A percentile compares a stretch with the other conserved stretches of the same genome.
These are phyloP conservation scores for Backusella circina DNA, from an alignment of 192 early-diverging fungal species.

Conservation along the genomic window DNA sequence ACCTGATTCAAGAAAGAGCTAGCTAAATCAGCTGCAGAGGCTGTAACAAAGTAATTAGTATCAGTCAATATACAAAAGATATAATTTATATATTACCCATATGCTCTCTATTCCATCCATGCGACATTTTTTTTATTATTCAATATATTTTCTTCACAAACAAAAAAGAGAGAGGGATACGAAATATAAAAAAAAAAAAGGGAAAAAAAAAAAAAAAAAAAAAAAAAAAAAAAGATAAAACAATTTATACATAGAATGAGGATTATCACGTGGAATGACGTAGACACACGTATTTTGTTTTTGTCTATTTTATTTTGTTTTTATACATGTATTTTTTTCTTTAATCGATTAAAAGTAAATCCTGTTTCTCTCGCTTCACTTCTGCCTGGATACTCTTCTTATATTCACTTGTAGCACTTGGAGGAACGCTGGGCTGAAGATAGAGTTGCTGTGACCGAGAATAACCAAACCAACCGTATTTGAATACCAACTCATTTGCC, in stretches of 20 bases:
- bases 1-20: not conserved
- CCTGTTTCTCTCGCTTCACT: slow-evolving; percentile 8
- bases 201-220: not conserved
- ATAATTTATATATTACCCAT: slow-evolving; percentile 2
- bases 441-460: slow-evolving; percentile 6
- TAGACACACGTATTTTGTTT: not conserved
- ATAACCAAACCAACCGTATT: slow-evolving; percentile 65
- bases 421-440: slow-evolving; percentile 1
- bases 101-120: slow-evolving; percentile 11
- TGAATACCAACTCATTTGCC: slow-evolving; percentile 72
- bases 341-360: not conserved
- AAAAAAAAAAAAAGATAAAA: too few species aligned
- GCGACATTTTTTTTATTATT: slow-evolving; percentile 3
- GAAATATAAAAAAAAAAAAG: too few species aligned
- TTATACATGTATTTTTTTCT: not conserved
- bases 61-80: not conserved
- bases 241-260: too few species aligned
- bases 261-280: not conserved
- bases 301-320: not conserved
- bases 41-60: not conserved
- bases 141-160: not conserved
- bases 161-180: not conserved
- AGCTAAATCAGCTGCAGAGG: not conserved
- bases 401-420: slow-evolving; percentile 29
- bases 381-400: slow-evolving; percentile 11